Evolutionary conservation across 495 filamentous ascomycete genomes (phyloP).

Genomic region (Glarea lozoyensis): DNA sequence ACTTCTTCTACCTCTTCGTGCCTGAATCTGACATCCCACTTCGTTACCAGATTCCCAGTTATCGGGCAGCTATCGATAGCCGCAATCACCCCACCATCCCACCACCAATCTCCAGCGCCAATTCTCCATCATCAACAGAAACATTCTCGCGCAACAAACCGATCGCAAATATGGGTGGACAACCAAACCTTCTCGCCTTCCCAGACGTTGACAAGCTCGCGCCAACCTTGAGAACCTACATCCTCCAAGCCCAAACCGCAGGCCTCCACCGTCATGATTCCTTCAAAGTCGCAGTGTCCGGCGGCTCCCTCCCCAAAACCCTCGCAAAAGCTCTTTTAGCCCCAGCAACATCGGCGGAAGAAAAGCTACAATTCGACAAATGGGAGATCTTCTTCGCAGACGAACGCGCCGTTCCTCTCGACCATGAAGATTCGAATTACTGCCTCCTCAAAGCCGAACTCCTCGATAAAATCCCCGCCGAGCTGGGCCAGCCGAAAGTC

Average conservation of each 20-base stretch:
- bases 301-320: constrained; percentile 82
- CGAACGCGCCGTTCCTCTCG: constrained; percentile 86
- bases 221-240: constrained; percentile 63
- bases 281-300: constrained; percentile 90
- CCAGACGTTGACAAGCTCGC: constrained; percentile 57
- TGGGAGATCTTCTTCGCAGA: constrained; percentile 99
- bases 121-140: neutral
- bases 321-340: constrained; percentile 73
- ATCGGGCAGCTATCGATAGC: constrained; percentile 4
- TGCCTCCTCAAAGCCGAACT: constrained; percentile 76
- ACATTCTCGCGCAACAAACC: neutral
- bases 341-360: constrained; percentile 46
- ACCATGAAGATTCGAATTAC: constrained; percentile 92
- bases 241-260: constrained; percentile 69
- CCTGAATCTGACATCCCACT: neutral
- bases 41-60: no score
- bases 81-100: constrained; percentile 1
- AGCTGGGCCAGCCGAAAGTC: constrained; percentile 56
- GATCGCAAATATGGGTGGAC: constrained; percentile 47
- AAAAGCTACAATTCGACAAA: constrained; percentile 64
- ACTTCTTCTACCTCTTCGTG: neutral
- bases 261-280: constrained; percentile 68
- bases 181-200: constrained; percentile 84
- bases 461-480: constrained; percentile 72
- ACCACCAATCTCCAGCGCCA: neutral